These are phyloP conservation scores for Hamigera avellanea DNA, from an alignment of 495 filamentous ascomycete species.

Conservation along the genomic window DNA sequence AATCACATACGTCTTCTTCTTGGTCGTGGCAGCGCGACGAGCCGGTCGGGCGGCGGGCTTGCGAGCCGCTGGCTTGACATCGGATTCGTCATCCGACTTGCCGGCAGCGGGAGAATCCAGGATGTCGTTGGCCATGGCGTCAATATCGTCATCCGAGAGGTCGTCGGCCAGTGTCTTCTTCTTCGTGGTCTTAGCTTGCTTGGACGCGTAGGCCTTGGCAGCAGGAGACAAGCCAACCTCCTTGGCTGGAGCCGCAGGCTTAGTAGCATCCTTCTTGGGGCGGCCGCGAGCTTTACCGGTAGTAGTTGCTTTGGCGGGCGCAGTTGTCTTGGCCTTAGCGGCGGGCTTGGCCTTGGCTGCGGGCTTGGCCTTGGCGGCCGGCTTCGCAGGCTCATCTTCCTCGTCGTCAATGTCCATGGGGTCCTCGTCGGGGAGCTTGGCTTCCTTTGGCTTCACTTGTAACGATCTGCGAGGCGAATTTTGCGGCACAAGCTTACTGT, in stretches of 20 bases:
- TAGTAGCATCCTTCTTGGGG: constrained; percentile 36
- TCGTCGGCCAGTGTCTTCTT: constrained; percentile 29
- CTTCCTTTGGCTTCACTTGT: constrained; percentile 45
- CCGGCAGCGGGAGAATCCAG: constrained; percentile 35
- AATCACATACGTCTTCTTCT: constrained; percentile 45
- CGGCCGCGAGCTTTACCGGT: constrained; percentile 41
- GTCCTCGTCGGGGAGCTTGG: constrained; percentile 51
- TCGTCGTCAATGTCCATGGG: constrained; percentile 37
- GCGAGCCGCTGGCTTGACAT: constrained; percentile 20
- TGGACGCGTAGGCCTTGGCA: constrained; percentile 72
- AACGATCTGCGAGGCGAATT: constrained; percentile 44
- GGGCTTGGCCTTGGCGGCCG: constrained; percentile 17
- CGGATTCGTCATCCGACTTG: constrained; percentile 23
- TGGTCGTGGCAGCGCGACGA: constrained; percentile 37
- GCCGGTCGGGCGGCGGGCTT: constrained; percentile 35
- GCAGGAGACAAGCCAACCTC: constrained; percentile 52
- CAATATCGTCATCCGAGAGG: constrained; percentile 35
- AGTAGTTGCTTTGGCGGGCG: constrained; percentile 18
- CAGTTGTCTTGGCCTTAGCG: constrained; percentile 25
- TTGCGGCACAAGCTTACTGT: constrained; percentile 62
- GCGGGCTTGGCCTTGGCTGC: constrained; percentile 20
- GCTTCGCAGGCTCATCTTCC: constrained; percentile 17
- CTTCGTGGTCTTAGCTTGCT: constrained; percentile 45
- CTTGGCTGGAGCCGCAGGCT: constrained; percentile 24
- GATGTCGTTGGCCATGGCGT: constrained; percentile 46